Evolutionary conservation across 2,329 filamentous ascomycete species (phyloP).

Genomic region (Furcasterigmium sp.): DNA sequence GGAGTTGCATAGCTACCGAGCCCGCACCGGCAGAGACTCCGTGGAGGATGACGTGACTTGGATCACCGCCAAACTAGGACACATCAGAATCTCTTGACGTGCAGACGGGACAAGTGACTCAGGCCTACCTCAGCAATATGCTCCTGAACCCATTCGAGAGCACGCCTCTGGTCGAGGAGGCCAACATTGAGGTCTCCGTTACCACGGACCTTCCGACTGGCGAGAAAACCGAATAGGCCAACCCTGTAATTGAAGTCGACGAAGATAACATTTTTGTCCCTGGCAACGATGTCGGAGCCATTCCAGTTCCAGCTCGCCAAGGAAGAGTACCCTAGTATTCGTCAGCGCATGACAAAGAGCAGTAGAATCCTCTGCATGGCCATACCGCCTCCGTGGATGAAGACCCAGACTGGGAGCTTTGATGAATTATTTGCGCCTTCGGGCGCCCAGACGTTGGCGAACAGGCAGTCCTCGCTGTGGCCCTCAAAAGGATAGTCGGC

Average conservation of each 20-base stretch:
- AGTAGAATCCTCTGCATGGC: neutral
- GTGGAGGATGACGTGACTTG: slow-evolving; percentile 53
- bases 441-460: slow-evolving; percentile 60
- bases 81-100: neutral
- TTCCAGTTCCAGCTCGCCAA: slow-evolving; percentile 49
- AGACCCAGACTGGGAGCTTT: slow-evolving; percentile 60
- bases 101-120: no score
- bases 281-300: slow-evolving; percentile 38
- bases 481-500: slow-evolving; percentile 19
- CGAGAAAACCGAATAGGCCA: slow-evolving; percentile 57
- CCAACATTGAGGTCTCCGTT: slow-evolving; percentile 59
- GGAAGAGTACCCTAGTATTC: slow-evolving; percentile 31
- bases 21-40: slow-evolving; percentile 58
- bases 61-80: slow-evolving; percentile 50
- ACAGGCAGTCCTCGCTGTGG: slow-evolving; percentile 61
- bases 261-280: slow-evolving; percentile 40
- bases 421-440: slow-evolving; percentile 41
- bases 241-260: slow-evolving; percentile 62
- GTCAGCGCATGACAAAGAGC: slow-evolving; percentile 5
- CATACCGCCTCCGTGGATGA: slow-evolving; percentile 45
- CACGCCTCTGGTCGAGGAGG: slow-evolving; percentile 56
- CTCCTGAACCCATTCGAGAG: slow-evolving; percentile 55
- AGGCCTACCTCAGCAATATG: slow-evolving; percentile 46
- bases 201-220: slow-evolving; percentile 46
- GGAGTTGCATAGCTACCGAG: slow-evolving; percentile 48